These are phyloP conservation scores for Mycena floridula DNA, from an alignment of 768 basidiomycete genomes.

Conservation along the genomic window DNA sequence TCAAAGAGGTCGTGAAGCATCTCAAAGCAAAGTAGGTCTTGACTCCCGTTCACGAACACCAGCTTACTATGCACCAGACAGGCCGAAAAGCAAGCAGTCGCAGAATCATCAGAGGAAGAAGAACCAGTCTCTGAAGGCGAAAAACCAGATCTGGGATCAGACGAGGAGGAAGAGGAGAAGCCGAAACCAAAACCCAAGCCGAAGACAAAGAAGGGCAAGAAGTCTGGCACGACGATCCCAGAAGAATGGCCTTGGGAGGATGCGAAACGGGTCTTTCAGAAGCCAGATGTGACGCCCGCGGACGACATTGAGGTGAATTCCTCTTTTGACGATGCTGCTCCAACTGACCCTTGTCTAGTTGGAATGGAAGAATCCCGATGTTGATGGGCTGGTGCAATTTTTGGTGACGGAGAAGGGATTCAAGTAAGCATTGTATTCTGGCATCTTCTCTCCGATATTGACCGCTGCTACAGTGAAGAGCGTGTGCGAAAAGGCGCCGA, in stretches of 20 bases:
- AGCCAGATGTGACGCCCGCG: constrained; percentile 85
- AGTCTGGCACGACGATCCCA: constrained; percentile 76
- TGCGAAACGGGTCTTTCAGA: constrained; percentile 84
- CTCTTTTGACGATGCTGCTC: not conserved
- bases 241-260: constrained; percentile 98
- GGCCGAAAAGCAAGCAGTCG: constrained; percentile 30
- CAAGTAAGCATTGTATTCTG: constrained; percentile 55
- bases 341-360: constrained; percentile 41
- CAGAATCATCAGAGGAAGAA: constrained; percentile 19
- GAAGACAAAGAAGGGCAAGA: constrained; percentile 36
- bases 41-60: not conserved
- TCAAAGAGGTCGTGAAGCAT: constrained; percentile 71
- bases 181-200: constrained; percentile 32
- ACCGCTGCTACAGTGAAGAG: constrained; percentile 64
- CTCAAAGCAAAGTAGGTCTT: constrained; percentile 64
- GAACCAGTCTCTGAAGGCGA: constrained; percentile 40
- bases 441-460: not conserved
- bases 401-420: constrained; percentile 94
- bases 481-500: constrained; percentile 94
- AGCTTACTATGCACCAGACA: constrained; percentile 14
- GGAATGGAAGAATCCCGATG: constrained; percentile 90
- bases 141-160: constrained; percentile 25
- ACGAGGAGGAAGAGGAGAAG: constrained; percentile 17
- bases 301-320: constrained; percentile 72
- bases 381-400: constrained; percentile 92